Evolutionary conservation across 2,329 filamentous ascomycete genomes (phyloP).

Genomic region (Didymella sp.): DNA sequence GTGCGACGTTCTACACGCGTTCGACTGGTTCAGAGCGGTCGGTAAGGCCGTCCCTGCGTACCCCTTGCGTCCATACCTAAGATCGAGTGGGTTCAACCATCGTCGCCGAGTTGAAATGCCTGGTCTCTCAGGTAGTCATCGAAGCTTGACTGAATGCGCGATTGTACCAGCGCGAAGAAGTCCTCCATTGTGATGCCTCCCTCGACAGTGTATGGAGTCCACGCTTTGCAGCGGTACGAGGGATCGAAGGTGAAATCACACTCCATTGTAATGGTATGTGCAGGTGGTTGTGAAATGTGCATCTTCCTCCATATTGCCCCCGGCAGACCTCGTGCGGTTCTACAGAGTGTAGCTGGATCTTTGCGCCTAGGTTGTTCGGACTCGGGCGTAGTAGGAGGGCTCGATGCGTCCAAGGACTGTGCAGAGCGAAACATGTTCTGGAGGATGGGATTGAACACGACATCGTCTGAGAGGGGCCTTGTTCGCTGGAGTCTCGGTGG

Average conservation of each 20-base stretch:
- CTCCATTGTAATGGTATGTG: conserved; percentile 20
- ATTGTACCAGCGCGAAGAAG: conserved; percentile 18
- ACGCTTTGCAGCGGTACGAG: conserved; percentile 18
- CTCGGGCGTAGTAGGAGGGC: not conserved
- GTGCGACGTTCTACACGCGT: not conserved
- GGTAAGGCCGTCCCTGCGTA: not conserved
- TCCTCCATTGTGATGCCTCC: conserved; percentile 18
- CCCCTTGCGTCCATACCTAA: not conserved
- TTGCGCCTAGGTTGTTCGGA: not conserved
- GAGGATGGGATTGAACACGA: conserved; percentile 20
- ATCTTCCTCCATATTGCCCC: conserved; percentile 19
- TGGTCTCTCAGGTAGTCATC: conserved; percentile 15
- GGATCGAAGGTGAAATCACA: conserved; percentile 22
- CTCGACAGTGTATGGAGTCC: conserved; percentile 20
- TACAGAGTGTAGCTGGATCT: conserved; percentile 12
- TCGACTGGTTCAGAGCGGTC: not conserved
- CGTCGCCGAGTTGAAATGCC: conserved; percentile 3
- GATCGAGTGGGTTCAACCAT: not conserved
- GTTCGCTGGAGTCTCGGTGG: conserved; percentile 6
- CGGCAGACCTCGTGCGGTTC: conserved; percentile 9
- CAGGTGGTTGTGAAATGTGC: conserved; percentile 18
- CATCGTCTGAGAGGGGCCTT: not conserved
- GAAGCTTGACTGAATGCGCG: conserved; percentile 16
- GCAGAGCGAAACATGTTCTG: conserved; percentile 18
- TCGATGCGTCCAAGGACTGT: conserved; percentile 4